Percentiles rank a stretch among this genome's conserved stretches.
Conservation (phyloP, 2,329 filamentous ascomycete species). For the Lizonia empirigonia region DNA sequence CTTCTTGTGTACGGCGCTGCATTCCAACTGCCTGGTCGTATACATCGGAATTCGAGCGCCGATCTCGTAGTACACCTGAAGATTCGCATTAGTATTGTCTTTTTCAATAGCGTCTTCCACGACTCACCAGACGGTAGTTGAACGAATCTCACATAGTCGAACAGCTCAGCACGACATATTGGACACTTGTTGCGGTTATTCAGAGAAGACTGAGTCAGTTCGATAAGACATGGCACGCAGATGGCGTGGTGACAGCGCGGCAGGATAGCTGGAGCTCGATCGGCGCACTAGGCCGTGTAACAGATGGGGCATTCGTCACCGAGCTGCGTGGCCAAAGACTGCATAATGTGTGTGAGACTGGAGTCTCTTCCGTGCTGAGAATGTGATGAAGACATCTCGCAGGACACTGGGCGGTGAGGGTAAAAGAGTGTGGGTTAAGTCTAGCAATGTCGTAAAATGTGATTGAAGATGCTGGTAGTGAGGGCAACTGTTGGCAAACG, state of each 20-base stretch:
- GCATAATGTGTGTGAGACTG: background rate
- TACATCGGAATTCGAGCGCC: no score
- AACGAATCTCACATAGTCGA: no score
- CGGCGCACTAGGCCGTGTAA: slow-evolving; percentile 1
- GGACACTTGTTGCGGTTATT: background rate
- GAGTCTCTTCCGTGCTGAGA: no score
- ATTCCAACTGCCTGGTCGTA: no score
- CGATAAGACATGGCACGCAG: slow-evolving; percentile 3
- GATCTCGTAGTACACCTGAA: no score
- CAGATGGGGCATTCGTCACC: slow-evolving; percentile 3
- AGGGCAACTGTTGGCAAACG: no score
- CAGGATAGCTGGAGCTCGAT: background rate
- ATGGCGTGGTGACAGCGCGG: slow-evolving; percentile 2
- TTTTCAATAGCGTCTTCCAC: no score
- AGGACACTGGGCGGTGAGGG: background rate
- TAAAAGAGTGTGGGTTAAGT: background rate
- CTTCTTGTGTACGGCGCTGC: no score
- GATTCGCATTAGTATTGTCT: no score
- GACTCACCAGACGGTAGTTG: no score
- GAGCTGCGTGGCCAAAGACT: background rate
- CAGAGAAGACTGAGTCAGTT: background rate
- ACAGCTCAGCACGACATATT: background rate
- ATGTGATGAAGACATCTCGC: slow-evolving; percentile 1
- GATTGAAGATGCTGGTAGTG: background rate
- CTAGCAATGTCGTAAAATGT: background rate